Conservation (phyloP, 129 eudicot genomes). For the Escallonia rubra region DNA sequence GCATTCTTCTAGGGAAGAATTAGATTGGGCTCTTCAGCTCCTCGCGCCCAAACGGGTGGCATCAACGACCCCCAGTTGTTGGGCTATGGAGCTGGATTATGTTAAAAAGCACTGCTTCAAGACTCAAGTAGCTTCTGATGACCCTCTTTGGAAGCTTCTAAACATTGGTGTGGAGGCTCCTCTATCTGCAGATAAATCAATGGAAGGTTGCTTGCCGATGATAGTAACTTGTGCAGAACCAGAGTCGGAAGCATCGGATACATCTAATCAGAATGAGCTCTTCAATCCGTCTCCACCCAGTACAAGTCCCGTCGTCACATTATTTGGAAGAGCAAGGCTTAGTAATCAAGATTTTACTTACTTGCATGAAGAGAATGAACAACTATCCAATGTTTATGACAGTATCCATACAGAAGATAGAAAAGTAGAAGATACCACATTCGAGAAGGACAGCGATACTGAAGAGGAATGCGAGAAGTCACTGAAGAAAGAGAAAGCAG, state of each 20-base stretch:
- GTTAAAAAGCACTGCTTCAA: conserved; percentile 55
- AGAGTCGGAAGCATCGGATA: conserved; percentile 18
- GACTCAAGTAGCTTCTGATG: conserved; percentile 30
- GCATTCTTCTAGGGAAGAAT: conserved; percentile 88
- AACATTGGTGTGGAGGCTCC: conserved; percentile 40
- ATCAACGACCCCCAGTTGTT: conserved; percentile 70
- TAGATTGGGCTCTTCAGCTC: conserved; percentile 81
- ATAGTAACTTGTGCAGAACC: conserved; percentile 14
- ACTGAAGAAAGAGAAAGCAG: conserved; percentile 9
- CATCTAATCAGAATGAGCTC: conserved; percentile 14
- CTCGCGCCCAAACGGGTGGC: conserved; percentile 87
- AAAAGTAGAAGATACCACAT: background rate
- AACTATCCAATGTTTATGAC: background rate
- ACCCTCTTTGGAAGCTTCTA: conserved; percentile 59
- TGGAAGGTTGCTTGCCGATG: conserved; percentile 14
- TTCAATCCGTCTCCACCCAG: conserved; percentile 43
- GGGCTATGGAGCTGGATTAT: conserved; percentile 68
- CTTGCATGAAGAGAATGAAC: conserved; percentile 20
- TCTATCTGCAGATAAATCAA: conserved; percentile 15
- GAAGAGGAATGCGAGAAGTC: conserved; percentile 17
- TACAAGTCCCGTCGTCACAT: conserved; percentile 48
- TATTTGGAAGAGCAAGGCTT: conserved; percentile 79
- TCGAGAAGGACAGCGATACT: conserved; percentile 8
- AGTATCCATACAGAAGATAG: background rate
- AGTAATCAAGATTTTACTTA: conserved; percentile 40